A percentile compares a stretch with the other conserved stretches of the same genome.
Evolutionary conservation across 2,329 filamentous ascomycete species (phyloP).

Genomic region (Pseudofabraea citricarpa): DNA sequence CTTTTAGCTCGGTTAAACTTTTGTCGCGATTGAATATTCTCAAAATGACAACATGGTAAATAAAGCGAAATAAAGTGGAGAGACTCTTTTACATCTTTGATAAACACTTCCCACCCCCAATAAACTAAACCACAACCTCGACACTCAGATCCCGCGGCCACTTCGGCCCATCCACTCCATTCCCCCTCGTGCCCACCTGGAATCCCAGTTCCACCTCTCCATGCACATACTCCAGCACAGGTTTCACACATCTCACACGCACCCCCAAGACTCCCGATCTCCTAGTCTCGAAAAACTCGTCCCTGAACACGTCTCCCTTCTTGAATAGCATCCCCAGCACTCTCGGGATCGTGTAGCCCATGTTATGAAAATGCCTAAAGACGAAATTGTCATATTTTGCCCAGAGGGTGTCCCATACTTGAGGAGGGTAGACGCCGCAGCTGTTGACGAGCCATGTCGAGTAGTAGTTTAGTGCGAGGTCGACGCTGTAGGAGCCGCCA

Average conservation of each 20-base stretch:
- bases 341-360: constrained; percentile 35
- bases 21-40: no score
- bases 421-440: constrained; percentile 33
- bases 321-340: constrained; percentile 35
- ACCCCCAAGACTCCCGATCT: constrained; percentile 32
- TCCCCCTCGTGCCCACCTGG: constrained; percentile 44
- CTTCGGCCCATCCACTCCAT: constrained; percentile 41
- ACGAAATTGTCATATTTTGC: constrained; percentile 37
- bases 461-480: constrained; percentile 38
- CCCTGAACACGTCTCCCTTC: constrained; percentile 35
- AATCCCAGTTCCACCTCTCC: constrained; percentile 36
- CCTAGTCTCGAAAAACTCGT: constrained; percentile 43
- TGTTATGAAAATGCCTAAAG: constrained; percentile 46
- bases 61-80: no score
- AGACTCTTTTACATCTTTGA: no score
- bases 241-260: constrained; percentile 36
- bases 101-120: no score
- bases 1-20: no score
- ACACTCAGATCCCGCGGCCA: constrained; percentile 42
- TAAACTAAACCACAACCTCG: constrained; percentile 32
- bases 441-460: constrained; percentile 36
- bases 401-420: constrained; percentile 45
- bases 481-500: constrained; percentile 35
- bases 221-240: constrained; percentile 35
- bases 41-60: no score